Conservation (phyloP, 2,329 filamentous ascomycete genomes). For the Leptographium wingfieldii region DNA sequence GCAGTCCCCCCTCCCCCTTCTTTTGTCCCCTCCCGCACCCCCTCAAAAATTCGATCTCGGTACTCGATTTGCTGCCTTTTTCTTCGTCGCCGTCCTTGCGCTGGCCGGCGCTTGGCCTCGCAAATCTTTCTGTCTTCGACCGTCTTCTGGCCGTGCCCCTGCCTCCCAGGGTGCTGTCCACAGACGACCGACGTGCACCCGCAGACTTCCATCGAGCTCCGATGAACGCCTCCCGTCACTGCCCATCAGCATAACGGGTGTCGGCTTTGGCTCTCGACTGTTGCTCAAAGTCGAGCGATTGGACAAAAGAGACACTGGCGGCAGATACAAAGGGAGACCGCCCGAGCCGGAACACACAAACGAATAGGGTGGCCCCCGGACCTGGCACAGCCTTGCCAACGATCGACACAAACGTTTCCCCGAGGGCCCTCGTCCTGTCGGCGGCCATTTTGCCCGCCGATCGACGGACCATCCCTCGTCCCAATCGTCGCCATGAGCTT, state of each 20-base stretch:
- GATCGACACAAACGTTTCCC: neutral
- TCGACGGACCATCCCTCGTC: neutral
- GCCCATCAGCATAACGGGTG: neutral
- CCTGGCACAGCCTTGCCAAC: neutral
- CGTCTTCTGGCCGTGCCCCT: neutral
- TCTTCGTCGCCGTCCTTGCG: neutral
- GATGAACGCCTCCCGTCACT: neutral
- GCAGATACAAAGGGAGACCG: neutral
- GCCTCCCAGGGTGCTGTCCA: neutral
- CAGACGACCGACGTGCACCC: neutral
- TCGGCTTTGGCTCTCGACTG: neutral
- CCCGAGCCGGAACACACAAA: neutral
- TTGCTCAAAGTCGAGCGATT: neutral
- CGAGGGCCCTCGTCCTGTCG: neutral
- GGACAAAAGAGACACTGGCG: neutral
- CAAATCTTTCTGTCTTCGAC: neutral
- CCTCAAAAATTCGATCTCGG: too few relatives aligned
- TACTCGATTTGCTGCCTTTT: neutral
- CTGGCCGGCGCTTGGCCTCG: constrained; percentile 5
- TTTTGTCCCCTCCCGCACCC: too few relatives aligned
- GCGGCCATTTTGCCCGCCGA: neutral
- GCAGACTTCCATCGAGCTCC: neutral
- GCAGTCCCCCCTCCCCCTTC: too few relatives aligned
- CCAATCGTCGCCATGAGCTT: constrained; percentile 38
- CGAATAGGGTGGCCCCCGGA: neutral